Percentiles rank a stretch among this genome's conserved stretches.
Evolutionary conservation across 371 early-diverging fungal genomes (phyloP).

Genomic region (Circinella minor): DNA sequence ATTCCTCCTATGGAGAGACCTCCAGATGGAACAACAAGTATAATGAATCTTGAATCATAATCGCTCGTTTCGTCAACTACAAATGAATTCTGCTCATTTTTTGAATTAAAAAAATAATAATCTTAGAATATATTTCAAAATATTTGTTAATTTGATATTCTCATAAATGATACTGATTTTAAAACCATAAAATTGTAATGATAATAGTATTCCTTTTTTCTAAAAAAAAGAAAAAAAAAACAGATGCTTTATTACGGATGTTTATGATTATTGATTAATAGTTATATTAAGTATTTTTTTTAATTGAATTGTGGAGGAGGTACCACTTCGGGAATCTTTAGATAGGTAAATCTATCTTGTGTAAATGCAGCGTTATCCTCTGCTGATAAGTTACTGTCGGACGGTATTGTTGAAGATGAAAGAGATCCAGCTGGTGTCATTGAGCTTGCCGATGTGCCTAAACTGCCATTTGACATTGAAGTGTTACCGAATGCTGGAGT

Average conservation of each 20-base stretch:
- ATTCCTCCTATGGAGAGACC: slow-evolving; percentile 37
- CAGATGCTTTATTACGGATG: not conserved
- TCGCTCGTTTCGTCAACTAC: slow-evolving; percentile 48
- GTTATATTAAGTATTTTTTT: not conserved
- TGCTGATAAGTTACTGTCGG: slow-evolving; percentile 7
- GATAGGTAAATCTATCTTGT: slow-evolving; percentile 42
- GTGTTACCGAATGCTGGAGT: slow-evolving; percentile 31
- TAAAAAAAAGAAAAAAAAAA: not conserved
- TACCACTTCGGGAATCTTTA: slow-evolving; percentile 53
- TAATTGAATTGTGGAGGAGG: slow-evolving; percentile 52
- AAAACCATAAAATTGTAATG: not conserved
- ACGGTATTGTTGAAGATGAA: not conserved
- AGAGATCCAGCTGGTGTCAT: not conserved
- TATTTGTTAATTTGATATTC: too few relatives aligned
- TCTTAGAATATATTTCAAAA: slow-evolving; percentile 41
- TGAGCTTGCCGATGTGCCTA: not conserved
- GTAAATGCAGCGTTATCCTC: slow-evolving; percentile 38
- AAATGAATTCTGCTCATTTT: slow-evolving; percentile 44
- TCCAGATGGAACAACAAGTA: slow-evolving; percentile 57
- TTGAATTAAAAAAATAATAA: slow-evolving; percentile 48
- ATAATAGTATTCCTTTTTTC: slow-evolving; percentile 3
- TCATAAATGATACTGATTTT: too few relatives aligned
- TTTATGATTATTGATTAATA: too few relatives aligned
- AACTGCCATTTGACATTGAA: slow-evolving; percentile 10
- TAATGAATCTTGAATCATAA: slow-evolving; percentile 44